Conservation (phyloP, 495 filamentous ascomycete genomes). For the Glonium stellatum region DNA sequence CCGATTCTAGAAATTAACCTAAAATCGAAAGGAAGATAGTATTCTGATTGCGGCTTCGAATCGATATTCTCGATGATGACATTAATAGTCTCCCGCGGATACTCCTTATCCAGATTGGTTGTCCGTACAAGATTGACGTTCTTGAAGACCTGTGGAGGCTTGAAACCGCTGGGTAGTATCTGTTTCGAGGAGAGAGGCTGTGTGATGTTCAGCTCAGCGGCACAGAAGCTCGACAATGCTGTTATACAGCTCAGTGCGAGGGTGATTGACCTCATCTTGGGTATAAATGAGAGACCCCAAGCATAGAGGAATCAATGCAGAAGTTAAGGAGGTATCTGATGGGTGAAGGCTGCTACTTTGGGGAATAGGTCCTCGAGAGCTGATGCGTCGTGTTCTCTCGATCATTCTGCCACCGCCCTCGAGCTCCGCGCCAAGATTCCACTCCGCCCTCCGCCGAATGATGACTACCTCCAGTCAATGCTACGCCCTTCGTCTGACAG, state of each 20-base stretch:
- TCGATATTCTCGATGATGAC: slow-evolving; percentile 85
- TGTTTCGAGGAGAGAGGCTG: slow-evolving; percentile 42
- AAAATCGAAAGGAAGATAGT: slow-evolving; percentile 77
- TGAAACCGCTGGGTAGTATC: slow-evolving; percentile 65
- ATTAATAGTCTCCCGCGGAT: slow-evolving; percentile 82
- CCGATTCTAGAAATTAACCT: slow-evolving; percentile 69
- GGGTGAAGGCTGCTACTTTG: slow-evolving; percentile 3
- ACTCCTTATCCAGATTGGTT: slow-evolving; percentile 87
- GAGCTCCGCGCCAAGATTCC: slow-evolving; percentile 18
- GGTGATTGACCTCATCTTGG: slow-evolving; percentile 33
- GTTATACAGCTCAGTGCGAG: slow-evolving; percentile 28
- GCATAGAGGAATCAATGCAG: slow-evolving; percentile 16
- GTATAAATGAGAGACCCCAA: slow-evolving; percentile 19
- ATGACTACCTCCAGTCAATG: too few species aligned
- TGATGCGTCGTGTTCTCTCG: slow-evolving; percentile 28
- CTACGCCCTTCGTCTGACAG: background rate
- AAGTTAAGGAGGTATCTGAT: background rate
- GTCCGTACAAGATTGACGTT: slow-evolving; percentile 85
- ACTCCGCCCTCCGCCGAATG: slow-evolving; percentile 5
- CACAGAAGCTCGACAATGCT: slow-evolving; percentile 22
- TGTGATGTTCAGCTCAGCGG: slow-evolving; percentile 37
- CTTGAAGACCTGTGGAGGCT: slow-evolving; percentile 81
- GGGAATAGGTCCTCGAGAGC: slow-evolving; percentile 7
- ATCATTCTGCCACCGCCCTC: slow-evolving; percentile 13
- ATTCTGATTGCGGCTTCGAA: slow-evolving; percentile 70